Evolutionary conservation across 2,329 filamentous ascomycete genomes (phyloP).

Genomic region (Penicillium brasilianum): DNA sequence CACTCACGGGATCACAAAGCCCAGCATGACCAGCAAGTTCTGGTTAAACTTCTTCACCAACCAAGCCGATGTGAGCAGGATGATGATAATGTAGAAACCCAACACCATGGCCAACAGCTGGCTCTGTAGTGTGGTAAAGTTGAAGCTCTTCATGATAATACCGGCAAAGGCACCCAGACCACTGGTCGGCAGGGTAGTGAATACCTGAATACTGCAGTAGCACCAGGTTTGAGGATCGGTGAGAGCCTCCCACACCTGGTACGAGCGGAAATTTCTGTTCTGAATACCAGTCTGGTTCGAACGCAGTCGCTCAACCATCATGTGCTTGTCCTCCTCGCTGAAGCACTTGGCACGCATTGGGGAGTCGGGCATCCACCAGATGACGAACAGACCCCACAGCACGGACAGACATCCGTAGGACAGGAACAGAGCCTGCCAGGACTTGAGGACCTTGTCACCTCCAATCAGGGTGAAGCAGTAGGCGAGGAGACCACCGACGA

Average conservation of each 20-base stretch:
- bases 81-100: slow-evolving; percentile 73
- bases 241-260: slow-evolving; percentile 63
- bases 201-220: slow-evolving; percentile 69
- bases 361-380: slow-evolving; percentile 69
- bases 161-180: slow-evolving; percentile 75
- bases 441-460: slow-evolving; percentile 51
- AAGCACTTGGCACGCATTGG: slow-evolving; percentile 75
- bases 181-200: slow-evolving; percentile 74
- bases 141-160: slow-evolving; percentile 73
- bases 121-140: slow-evolving; percentile 69
- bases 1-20: slow-evolving; percentile 61
- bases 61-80: slow-evolving; percentile 69
- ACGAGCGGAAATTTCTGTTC: slow-evolving; percentile 59
- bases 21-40: slow-evolving; percentile 69
- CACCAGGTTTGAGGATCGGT: slow-evolving; percentile 70
- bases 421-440: slow-evolving; percentile 73
- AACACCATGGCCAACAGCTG: slow-evolving; percentile 75
- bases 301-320: slow-evolving; percentile 66
- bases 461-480: slow-evolving; percentile 59
- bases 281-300: slow-evolving; percentile 67
- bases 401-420: slow-evolving; percentile 68
- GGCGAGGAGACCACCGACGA: slow-evolving; percentile 72
- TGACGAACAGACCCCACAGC: slow-evolving; percentile 68
- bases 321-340: slow-evolving; percentile 66
- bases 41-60: slow-evolving; percentile 71